phyloP scores from a whole-genome alignment of 164 flowering plant genomes.

The Magnolia sinica region DNA sequence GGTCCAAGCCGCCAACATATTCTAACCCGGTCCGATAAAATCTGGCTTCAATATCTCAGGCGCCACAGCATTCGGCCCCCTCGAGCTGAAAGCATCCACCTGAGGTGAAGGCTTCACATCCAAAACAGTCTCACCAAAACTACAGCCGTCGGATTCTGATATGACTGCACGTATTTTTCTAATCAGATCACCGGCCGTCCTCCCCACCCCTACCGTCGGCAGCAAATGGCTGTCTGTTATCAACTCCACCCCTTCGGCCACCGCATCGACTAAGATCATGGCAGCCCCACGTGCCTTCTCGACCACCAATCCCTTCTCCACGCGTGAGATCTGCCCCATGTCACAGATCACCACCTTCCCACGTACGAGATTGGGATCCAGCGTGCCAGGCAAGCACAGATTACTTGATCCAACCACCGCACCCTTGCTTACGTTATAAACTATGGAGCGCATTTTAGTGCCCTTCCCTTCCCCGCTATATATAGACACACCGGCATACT shows the following conservation, averaged over 20 bases:
- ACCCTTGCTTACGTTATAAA: conserved; percentile 33
- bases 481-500: conserved; percentile 57
- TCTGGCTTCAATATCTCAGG: conserved; percentile 88
- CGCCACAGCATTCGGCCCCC: conserved; percentile 73
- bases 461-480: conserved; percentile 80
- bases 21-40: conserved; percentile 88
- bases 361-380: conserved; percentile 39
- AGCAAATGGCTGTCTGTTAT: conserved; percentile 79
- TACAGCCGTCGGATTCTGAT: conserved; percentile 55
- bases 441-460: conserved; percentile 30
- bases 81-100: conserved; percentile 84
- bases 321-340: conserved; percentile 65
- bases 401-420: conserved; percentile 27
- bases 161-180: conserved; percentile 44
- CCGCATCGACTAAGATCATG: conserved; percentile 83
- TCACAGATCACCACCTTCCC: conserved; percentile 89
- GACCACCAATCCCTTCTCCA: conserved; percentile 82
- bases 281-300: conserved; percentile 74
- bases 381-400: conserved; percentile 67
- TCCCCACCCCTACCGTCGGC: conserved; percentile 84
- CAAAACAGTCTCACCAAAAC: conserved; percentile 74
- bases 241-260: conserved; percentile 70
- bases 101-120: conserved; percentile 78
- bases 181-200: conserved; percentile 48
- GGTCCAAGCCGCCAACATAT: conserved; percentile 87